phyloP scores from a whole-genome alignment of 768 basidiomycete genomes.

The Phaeotremella skinneri region DNA sequence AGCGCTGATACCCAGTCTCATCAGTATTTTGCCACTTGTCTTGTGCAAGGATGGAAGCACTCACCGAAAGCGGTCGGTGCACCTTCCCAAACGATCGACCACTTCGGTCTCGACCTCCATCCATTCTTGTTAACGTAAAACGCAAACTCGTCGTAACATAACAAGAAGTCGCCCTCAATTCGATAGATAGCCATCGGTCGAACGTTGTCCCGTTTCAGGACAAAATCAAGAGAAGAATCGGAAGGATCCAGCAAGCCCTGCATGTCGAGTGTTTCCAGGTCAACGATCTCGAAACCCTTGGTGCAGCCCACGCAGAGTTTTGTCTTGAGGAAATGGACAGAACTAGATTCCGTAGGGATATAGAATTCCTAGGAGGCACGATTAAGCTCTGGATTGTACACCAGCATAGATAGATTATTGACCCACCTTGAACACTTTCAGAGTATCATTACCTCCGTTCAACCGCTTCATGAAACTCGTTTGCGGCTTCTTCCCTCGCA shows the following conservation, averaged over 20 bases:
- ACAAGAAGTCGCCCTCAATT: constrained; percentile 90
- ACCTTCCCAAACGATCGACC: constrained; percentile 98
- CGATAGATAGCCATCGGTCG: constrained; percentile 95
- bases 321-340: constrained; percentile 95
- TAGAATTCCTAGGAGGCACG: constrained; percentile 77
- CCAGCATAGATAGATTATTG: constrained; percentile 17
- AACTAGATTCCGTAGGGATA: constrained; percentile 94
- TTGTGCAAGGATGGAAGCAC: constrained; percentile 43
- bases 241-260: constrained; percentile 91
- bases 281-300: constrained; percentile 97
- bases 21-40: constrained; percentile 5
- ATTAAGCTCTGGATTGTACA: not conserved
- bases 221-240: constrained; percentile 88
- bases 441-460: constrained; percentile 90
- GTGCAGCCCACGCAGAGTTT: constrained; percentile 96
- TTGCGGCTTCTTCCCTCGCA: constrained; percentile 53
- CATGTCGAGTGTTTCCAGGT: constrained; percentile 93
- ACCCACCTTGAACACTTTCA: constrained; percentile 80
- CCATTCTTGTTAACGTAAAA: constrained; percentile 98
- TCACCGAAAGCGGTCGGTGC: constrained; percentile 87
- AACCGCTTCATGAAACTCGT: constrained; percentile 82
- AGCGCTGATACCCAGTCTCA: constrained; percentile 61
- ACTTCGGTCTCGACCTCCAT: constrained; percentile 80
- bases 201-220: constrained; percentile 80
- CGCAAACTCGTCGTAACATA: constrained; percentile 99